These are phyloP conservation scores for Vigna angularis DNA, from an alignment of 306 rosid species.

Conservation along the genomic window DNA sequence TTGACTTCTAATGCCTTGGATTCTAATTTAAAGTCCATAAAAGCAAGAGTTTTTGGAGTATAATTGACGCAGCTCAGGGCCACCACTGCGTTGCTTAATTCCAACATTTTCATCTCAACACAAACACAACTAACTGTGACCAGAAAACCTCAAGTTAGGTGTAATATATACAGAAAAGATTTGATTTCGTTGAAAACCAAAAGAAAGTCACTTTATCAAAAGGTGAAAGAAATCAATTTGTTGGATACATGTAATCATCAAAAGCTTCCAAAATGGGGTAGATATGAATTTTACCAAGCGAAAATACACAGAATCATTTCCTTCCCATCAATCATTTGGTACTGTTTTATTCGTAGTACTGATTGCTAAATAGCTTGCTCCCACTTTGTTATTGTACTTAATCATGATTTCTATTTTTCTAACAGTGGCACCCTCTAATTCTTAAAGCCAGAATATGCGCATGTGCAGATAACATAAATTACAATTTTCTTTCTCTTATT, in stretches of 20 bases:
- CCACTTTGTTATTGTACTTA: slow-evolving; percentile 35
- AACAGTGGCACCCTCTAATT: slow-evolving; percentile 8
- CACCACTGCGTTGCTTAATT: slow-evolving; percentile 24
- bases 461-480: not conserved
- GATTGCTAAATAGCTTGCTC: slow-evolving; percentile 41
- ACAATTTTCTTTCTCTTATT: slow-evolving; percentile 4
- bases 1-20: slow-evolving; percentile 40
- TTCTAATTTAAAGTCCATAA: slow-evolving; percentile 39
- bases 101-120: not conserved
- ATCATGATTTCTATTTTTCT: slow-evolving; percentile 40
- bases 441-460: slow-evolving; percentile 46
- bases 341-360: slow-evolving; percentile 49
- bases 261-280: slow-evolving; percentile 55
- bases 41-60: slow-evolving; percentile 24
- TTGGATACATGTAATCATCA: slow-evolving; percentile 52
- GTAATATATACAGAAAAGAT: slow-evolving; percentile 25
- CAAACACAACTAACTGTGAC: slow-evolving; percentile 22
- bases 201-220: slow-evolving; percentile 48
- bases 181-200: slow-evolving; percentile 28
- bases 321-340: slow-evolving; percentile 34
- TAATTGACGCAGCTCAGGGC: slow-evolving; percentile 44
- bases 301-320: slow-evolving; percentile 41
- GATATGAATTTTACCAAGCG: slow-evolving; percentile 43
- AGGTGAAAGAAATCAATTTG: slow-evolving; percentile 51
- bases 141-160: slow-evolving; percentile 32